phyloP scores from a whole-genome alignment of 179 eudicot species.

The Spergularia azorica region DNA sequence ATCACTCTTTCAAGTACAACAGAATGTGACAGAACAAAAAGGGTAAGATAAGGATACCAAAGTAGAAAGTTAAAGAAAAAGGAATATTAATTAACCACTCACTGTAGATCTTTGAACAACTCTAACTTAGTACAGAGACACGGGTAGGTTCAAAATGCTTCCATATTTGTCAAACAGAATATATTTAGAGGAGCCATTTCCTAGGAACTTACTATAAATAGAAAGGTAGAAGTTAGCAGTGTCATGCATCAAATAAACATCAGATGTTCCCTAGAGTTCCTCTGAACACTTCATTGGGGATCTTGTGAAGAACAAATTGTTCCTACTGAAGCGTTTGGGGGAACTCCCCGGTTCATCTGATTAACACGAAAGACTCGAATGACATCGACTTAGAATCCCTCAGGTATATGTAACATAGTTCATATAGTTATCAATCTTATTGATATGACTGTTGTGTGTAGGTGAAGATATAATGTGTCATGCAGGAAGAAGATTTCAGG shows the following conservation, averaged over 20 bases:
- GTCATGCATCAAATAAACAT: neutral
- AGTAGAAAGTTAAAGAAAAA: constrained; percentile 2
- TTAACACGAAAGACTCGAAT: neutral
- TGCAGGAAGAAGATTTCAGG: neutral
- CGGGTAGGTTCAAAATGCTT: constrained; percentile 21
- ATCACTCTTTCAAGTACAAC: constrained; percentile 11
- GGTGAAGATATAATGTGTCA: too few relatives aligned
- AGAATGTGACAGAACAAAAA: constrained; percentile 16
- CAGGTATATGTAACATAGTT: neutral
- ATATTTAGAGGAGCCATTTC: neutral
- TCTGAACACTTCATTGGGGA: constrained; percentile 33
- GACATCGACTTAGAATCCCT: neutral
- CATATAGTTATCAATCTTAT: too few relatives aligned
- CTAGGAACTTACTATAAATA: neutral
- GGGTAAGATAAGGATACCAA: constrained; percentile 6
- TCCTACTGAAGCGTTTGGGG: constrained; percentile 38
- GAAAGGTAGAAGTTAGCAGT: neutral
- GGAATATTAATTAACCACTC: constrained; percentile 10
- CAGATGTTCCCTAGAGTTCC: constrained; percentile 27
- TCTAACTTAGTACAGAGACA: constrained; percentile 19
- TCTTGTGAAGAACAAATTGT: neutral
- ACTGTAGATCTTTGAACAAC: neutral
- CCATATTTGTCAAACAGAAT: neutral
- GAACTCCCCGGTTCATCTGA: constrained; percentile 33
- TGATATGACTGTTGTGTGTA: too few relatives aligned